Evolutionary conservation across 768 basidiomycete genomes (phyloP).

Genomic region (Pholiota microspora): DNA sequence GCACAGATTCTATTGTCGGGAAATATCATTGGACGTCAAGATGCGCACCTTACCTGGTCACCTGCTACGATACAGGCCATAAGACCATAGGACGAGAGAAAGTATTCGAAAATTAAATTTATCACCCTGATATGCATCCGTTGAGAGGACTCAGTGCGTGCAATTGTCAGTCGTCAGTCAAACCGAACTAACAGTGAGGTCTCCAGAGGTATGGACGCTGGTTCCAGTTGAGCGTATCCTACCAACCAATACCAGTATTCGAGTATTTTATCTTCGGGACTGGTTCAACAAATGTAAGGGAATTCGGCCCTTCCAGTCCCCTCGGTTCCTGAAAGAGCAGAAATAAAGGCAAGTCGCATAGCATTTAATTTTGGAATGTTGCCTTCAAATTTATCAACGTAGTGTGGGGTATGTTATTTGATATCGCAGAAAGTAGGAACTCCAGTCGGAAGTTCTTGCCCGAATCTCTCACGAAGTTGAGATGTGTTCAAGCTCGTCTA

Average conservation of each 20-base stretch:
- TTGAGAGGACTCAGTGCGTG: neutral
- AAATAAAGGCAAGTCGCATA: neutral
- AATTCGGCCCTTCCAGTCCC: neutral
- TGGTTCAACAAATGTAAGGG: neutral
- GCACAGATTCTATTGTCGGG: neutral
- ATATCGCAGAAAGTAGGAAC: neutral
- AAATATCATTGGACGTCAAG: neutral
- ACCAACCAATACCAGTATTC: neutral
- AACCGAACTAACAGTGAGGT: neutral
- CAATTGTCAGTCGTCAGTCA: neutral
- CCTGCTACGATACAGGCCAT: neutral
- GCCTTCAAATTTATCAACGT: neutral
- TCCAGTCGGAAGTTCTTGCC: neutral
- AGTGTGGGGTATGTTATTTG: neutral
- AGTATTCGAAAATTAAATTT: neutral
- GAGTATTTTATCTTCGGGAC: neutral
- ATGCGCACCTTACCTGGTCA: neutral
- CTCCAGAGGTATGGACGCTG: no score
- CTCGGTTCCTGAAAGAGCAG: neutral
- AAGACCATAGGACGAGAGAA: neutral
- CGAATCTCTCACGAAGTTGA: neutral
- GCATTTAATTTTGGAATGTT: neutral
- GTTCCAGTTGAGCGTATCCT: neutral
- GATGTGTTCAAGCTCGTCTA: neutral
- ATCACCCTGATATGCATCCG: neutral